Base-by-base conservation (phyloP, 345 rosid species). In the Gynandropsis gynandra region DNA sequence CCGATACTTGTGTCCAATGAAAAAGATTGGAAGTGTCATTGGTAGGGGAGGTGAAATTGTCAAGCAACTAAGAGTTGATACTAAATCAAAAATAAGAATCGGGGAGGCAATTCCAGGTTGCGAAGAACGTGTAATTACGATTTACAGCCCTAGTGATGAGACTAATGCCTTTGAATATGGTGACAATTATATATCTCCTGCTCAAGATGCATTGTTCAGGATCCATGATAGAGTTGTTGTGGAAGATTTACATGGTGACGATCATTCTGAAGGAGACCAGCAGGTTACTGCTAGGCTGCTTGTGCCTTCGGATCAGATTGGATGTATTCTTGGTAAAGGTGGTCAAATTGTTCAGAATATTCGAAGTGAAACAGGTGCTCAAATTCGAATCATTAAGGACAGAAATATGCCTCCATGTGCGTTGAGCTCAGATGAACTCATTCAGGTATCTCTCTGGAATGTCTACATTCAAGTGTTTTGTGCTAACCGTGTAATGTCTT, bases 281-380 rank as follows among this genome's bases (percentile, higher is more conserved):
- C 80, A 79, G 50, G 74, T 81, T 51, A 75, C 72, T 47, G 94
- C 95, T 4, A 80, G 74, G 63, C 80, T 92, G 50, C 95, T 92
- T 59, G 98, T 92, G 31, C 84, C 95, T 14, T 92, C 98, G 6
- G 97, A 87, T 76, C 98, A 92, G 88, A 87, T 92, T 61, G 98
- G 98, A 41, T 92, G 90, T 65, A 64, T 92, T 56, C 85, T 87
- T 47, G 97, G 99, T 17, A 88, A 81, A 78, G 99, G 95, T 51
- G 99, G 99, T 14, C 86, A 85, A 59, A 81, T 88, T 42, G 90
- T 93, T 51, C 90, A 85, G 63, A 81, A 73, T 52, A 83, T 93
- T 42, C 83, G 97, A 16, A 74, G 75, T 27, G 99, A 93, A 14
- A 85, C 89, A 3, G 94, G 99, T 60, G 86, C 95, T 48, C 93